Evolutionary conservation across 257 asterid genomes (phyloP), one percentile per base, ranked within the genome.

Genomic region (Cordia subcordata): DNA sequence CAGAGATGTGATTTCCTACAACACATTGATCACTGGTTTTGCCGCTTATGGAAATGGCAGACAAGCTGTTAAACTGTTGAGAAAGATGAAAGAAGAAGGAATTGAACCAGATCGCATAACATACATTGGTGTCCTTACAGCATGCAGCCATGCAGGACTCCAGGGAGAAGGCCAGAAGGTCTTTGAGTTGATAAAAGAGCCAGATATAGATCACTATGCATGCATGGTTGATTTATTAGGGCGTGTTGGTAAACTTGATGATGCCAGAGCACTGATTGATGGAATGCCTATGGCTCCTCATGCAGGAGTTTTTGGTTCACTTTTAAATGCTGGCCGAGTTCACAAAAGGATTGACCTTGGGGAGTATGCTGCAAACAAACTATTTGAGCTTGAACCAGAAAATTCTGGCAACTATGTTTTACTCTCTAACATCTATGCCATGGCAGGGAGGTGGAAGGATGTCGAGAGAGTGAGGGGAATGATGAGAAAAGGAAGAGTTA

Each of bases 171-270:
- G 95, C 23, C 62, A 6, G 65, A 53, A 68, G 55, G 79, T 81
- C 16, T 88, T 85, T 66, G 70, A 71, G 57, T 80, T 85, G 19
- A 83, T 86, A 40, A 56, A 55, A 71, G 67, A 67, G 49, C 96
- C 91, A 23, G 82, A 76, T 54, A 55, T 68, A 46, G 85, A 89
- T 68, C 96, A 86, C 60, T 86, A 80, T 49, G 84, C 84, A 8
- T 89, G 96, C 59, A 73, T 86, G 71, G 79, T 89, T 27, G 96
- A 89, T 81, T 71, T 89, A 73, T 72, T 84, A 8, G 84, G 94
- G 14, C 70, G 95, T 18, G 76, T 65, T 4, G 95, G 96, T 17
- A 66, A 80, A 61, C 78, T 89, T 12, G 91, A 86, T 16, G 94
- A 82, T 65, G 91, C 91, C 22, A 84, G 77, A 73, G 20, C 46